Conservation (phyloP, 345 rosid species). For the Gossypium mustelinum region DNA sequence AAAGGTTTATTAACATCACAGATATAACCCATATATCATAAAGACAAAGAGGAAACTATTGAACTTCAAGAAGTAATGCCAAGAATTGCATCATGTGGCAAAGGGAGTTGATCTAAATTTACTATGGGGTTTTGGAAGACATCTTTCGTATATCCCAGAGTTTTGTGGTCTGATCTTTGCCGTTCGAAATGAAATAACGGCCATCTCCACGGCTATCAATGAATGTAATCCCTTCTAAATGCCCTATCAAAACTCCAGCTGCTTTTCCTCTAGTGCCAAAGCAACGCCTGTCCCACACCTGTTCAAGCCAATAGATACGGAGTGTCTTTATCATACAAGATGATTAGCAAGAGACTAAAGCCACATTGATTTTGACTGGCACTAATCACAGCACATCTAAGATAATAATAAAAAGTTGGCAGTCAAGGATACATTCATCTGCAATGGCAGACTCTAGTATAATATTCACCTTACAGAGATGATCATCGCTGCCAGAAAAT, state of each 20-base stretch:
- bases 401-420: not conserved
- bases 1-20: not conserved
- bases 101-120: constrained; percentile 12
- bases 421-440: not conserved
- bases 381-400: not conserved
- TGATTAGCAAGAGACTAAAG: constrained; percentile 5
- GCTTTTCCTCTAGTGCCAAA: constrained; percentile 41
- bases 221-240: constrained; percentile 64
- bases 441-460: not conserved
- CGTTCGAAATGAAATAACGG: constrained; percentile 65
- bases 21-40: constrained; percentile 3
- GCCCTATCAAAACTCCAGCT: constrained; percentile 60
- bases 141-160: constrained; percentile 78
- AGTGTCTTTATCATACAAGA: not conserved
- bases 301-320: constrained; percentile 7
- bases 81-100: too few species aligned
- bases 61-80: not conserved
- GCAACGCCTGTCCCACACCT: constrained; percentile 80
- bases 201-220: constrained; percentile 68
- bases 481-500: constrained; percentile 68
- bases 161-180: constrained; percentile 67
- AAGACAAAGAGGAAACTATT: not conserved
- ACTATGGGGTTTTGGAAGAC: constrained; percentile 39
- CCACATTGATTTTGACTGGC: not conserved
- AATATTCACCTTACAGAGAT: constrained; percentile 50